Percentiles rank a stretch among this genome's conserved stretches.
Evolutionary conservation across 2,329 filamentous ascomycete species (phyloP).

Genomic region (Fusarium musae): DNA sequence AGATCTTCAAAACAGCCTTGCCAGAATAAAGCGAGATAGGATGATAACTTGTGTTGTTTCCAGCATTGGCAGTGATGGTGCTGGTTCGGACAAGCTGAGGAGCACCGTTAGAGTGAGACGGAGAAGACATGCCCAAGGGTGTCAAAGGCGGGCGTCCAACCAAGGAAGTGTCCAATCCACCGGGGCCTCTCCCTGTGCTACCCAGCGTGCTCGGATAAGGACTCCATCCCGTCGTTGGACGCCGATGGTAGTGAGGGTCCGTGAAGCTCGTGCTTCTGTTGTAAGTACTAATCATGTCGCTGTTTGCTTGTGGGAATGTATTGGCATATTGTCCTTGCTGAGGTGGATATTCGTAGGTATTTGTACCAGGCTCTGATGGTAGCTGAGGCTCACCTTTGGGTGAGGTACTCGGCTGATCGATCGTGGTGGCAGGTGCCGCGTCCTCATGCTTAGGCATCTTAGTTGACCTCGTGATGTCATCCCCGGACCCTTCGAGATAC

Average conservation of each 20-base stretch:
- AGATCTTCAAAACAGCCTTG: slow-evolving; percentile 87
- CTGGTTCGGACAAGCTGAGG: slow-evolving; percentile 68
- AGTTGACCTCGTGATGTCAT: slow-evolving; percentile 54
- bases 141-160: slow-evolving; percentile 58
- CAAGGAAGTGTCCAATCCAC: slow-evolving; percentile 57
- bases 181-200: slow-evolving; percentile 56
- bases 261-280: slow-evolving; percentile 61
- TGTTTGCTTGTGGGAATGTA: slow-evolving; percentile 55
- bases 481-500: slow-evolving; percentile 62
- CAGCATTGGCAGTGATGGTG: slow-evolving; percentile 57
- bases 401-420: slow-evolving; percentile 54
- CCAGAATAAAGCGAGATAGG: slow-evolving; percentile 83
- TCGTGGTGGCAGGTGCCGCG: slow-evolving; percentile 49
- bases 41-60: slow-evolving; percentile 68
- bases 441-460: slow-evolving; percentile 53
- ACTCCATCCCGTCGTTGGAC: slow-evolving; percentile 53
- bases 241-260: slow-evolving; percentile 60
- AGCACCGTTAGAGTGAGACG: slow-evolving; percentile 46
- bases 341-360: slow-evolving; percentile 59
- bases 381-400: slow-evolving; percentile 56
- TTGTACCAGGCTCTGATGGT: slow-evolving; percentile 54
- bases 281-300: slow-evolving; percentile 67
- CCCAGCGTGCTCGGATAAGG: slow-evolving; percentile 56
- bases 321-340: slow-evolving; percentile 54
- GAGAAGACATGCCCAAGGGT: slow-evolving; percentile 60